Evolutionary conservation across 75 land plant genomes (phyloP).

Genomic region (Chamaecyparis obtusa): DNA sequence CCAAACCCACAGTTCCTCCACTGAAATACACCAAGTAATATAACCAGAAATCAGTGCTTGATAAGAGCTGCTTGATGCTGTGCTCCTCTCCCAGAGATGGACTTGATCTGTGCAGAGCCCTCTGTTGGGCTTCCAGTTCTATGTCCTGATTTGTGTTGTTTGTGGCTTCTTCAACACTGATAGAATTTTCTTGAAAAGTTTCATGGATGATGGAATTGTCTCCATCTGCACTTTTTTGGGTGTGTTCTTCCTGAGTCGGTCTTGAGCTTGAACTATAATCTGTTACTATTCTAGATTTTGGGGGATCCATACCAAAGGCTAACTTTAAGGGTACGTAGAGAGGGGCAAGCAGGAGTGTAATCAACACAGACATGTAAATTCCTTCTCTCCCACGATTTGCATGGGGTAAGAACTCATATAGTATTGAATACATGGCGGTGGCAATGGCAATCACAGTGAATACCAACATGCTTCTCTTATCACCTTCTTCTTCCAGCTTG

Average conservation of each 20-base stretch:
- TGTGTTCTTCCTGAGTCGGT: not conserved
- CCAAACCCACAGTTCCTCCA: constrained; percentile 60
- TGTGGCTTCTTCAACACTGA: not conserved
- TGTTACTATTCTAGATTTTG: not conserved
- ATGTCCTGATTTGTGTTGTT: not conserved
- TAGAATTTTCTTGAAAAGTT: constrained; percentile 18
- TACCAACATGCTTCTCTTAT: constrained; percentile 7
- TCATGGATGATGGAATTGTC: constrained; percentile 11
- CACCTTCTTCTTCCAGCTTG: not conserved
- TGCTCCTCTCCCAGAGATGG: constrained; percentile 56
- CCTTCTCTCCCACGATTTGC: not conserved
- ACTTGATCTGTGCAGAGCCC: not conserved
- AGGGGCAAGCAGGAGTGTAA: not conserved
- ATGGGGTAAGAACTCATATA: not conserved
- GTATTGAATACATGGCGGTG: not conserved
- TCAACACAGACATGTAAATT: constrained; percentile 2
- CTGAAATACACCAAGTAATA: constrained; percentile 55
- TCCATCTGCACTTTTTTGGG: not conserved
- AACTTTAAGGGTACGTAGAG: not conserved
- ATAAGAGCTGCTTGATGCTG: constrained; percentile 20
- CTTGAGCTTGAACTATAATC: not conserved
- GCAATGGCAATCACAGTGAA: constrained; percentile 2
- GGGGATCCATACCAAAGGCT: not conserved
- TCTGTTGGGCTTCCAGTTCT: constrained; percentile 6
- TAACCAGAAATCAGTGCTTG: constrained; percentile 52